Evolutionary conservation across 441 rosid genomes (phyloP).

Genomic region (Populus hybrid): DNA sequence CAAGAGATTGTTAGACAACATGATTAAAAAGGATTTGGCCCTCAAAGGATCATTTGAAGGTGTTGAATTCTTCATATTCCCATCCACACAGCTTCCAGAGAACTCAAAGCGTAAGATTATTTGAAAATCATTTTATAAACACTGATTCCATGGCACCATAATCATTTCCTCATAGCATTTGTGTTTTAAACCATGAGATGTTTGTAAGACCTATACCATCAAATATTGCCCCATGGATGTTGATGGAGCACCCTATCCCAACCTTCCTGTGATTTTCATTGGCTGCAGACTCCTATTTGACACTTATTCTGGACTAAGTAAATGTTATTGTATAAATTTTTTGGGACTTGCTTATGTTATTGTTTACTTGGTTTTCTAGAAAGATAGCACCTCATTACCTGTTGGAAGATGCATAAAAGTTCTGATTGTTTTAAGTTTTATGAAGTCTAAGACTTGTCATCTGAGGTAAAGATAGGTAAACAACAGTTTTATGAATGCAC

Average conservation of each 20-base stretch:
- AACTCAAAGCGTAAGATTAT: slow-evolving; percentile 74
- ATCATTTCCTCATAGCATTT: background rate
- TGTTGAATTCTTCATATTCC: slow-evolving; percentile 79
- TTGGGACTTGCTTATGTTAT: background rate
- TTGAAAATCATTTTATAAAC: slow-evolving; percentile 11
- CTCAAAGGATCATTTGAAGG: slow-evolving; percentile 72
- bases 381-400: background rate
- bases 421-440: background rate
- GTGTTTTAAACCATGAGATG: background rate
- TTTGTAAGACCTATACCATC: background rate
- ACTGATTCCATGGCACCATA: background rate
- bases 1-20: slow-evolving; percentile 68
- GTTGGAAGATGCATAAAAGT: background rate
- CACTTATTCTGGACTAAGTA: background rate
- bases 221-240: background rate
- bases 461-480: background rate
- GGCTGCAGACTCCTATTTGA: background rate
- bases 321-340: too few relatives aligned
- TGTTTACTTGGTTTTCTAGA: background rate
- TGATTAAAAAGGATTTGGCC: slow-evolving; percentile 87
- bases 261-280: background rate
- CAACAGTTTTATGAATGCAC: background rate
- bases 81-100: slow-evolving; percentile 89
- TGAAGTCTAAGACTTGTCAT: background rate
- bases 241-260: background rate